These are phyloP conservation scores for Termitomyces bulborhizus DNA, from an alignment of 768 basidiomycete species.

Conservation along the genomic window DNA sequence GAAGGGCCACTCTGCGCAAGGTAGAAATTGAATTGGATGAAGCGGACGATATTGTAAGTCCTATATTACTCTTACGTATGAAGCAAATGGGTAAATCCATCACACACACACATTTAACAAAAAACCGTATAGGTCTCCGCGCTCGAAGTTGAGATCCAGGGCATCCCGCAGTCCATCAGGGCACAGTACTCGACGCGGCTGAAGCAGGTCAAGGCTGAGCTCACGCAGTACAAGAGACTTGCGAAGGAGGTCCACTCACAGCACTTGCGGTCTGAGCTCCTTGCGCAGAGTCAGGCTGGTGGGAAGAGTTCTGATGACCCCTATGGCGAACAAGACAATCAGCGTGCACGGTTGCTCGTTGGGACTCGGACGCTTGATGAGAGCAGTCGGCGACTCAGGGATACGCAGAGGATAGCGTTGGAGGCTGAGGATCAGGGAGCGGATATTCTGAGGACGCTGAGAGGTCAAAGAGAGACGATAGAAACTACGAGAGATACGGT, in stretches of 20 bases:
- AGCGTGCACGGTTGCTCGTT: slow-evolving; percentile 64
- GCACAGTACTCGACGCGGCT: slow-evolving; percentile 62
- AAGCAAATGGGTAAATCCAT: not conserved
- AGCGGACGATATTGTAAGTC: slow-evolving; percentile 83
- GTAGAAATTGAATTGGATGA: slow-evolving; percentile 91
- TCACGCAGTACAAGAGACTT: slow-evolving; percentile 70
- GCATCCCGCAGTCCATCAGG: slow-evolving; percentile 81
- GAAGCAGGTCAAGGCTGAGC: slow-evolving; percentile 61
- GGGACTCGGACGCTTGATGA: slow-evolving; percentile 73
- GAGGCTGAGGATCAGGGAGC: slow-evolving; percentile 91
- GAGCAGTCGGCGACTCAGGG: slow-evolving; percentile 65
- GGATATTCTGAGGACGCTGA: slow-evolving; percentile 75
- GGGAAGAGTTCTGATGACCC: slow-evolving; percentile 58
- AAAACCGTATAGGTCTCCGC: slow-evolving; percentile 78
- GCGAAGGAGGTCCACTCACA: slow-evolving; percentile 63
- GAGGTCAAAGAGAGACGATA: slow-evolving; percentile 86
- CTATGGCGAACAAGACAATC: slow-evolving; percentile 54
- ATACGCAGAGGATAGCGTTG: slow-evolving; percentile 81
- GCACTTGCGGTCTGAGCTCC: slow-evolving; percentile 52
- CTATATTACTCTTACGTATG: not conserved
- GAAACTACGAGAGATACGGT: slow-evolving; percentile 84
- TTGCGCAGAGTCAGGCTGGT: slow-evolving; percentile 19
- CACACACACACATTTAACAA: too few relatives aligned
- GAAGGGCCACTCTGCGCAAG: slow-evolving; percentile 70
- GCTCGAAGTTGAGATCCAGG: slow-evolving; percentile 91